These are phyloP conservation scores for Hypsizygus marmoreus DNA, from an alignment of 768 basidiomycete genomes.

Conservation along the genomic window DNA sequence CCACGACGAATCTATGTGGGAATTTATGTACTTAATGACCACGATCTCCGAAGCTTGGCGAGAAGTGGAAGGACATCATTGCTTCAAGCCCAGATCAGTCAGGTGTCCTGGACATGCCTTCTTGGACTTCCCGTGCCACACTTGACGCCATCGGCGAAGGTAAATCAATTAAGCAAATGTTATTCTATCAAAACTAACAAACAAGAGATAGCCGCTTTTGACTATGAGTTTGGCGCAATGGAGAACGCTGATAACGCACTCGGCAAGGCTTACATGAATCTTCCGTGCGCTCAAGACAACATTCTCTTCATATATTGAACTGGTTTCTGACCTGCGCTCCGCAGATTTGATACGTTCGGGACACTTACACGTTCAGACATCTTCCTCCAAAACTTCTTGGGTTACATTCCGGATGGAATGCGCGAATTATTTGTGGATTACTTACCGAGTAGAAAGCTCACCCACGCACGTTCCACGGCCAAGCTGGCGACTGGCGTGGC, in stretches of 20 bases:
- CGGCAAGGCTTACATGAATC: constrained; percentile 34
- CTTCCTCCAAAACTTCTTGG: constrained; percentile 30
- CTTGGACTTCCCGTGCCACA: constrained; percentile 45
- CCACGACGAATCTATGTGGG: constrained; percentile 9
- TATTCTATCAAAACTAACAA: no score
- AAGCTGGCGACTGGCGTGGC: constrained; percentile 33
- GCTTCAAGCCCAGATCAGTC: constrained; percentile 26
- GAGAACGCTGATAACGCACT: constrained; percentile 39
- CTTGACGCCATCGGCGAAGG: constrained; percentile 55
- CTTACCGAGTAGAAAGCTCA: constrained; percentile 30
- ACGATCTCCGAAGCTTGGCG: constrained; percentile 29
- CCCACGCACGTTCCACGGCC: constrained; percentile 32
- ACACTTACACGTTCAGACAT: constrained; percentile 30
- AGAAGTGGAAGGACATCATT: constrained; percentile 42
- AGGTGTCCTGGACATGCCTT: constrained; percentile 33
- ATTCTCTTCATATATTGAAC: constrained; percentile 2
- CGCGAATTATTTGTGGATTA: constrained; percentile 37
- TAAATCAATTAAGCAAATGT: constrained; percentile 13
- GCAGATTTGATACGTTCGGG: constrained; percentile 33
- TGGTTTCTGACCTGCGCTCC: constrained; percentile 1
- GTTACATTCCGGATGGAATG: constrained; percentile 29
- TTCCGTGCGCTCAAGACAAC: constrained; percentile 31
- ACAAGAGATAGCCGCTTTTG: constrained; percentile 43
- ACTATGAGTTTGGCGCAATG: constrained; percentile 45
- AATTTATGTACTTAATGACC: constrained; percentile 7